Evolutionary conservation across 345 rosid species (phyloP), one percentile per base, ranked within the genome.

Genomic region (Acer yangbiense): DNA sequence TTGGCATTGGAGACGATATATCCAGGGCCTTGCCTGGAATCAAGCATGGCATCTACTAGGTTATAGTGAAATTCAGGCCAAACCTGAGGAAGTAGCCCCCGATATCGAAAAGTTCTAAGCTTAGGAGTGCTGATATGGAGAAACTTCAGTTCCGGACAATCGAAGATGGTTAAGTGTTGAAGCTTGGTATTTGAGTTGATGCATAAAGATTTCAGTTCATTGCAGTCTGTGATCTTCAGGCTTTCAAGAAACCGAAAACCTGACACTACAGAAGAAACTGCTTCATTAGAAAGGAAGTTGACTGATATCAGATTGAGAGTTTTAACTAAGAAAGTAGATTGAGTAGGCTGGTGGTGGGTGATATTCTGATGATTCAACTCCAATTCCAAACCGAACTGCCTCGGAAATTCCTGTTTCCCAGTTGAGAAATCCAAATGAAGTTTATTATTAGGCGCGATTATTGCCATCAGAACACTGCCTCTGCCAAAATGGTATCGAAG

Each of bases 41-140:
- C 92, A 50, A 91, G 85, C 78, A 85, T 65, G 62, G 87, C 89
- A 61, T 81, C 83, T 29, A 57, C 83, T 76, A 91, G 83, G 79
- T 91, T 91, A 52, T 82, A 88, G 68, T 91, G 93, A 67, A 80
- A 82, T 64, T 86, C 87, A 62, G 86, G 85, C 87, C 81, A 69
- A 68, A 87, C 16, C 72, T 67, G 79, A 13, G 95, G 95, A 27
- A 86, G 74, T 27, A 8, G 67, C 61, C 91, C 93, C 9, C 83
- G 68, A 65, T 54, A 85, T 18, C 80, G 78, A 48, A 91, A 71
- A 61, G 77, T 82, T 62, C 46, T 78, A 62, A 89, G 92, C 69
- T 89, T 88, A 3, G 25, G 78, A 46, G 84, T 78, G 76, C 78
- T 85, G 7, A 91, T 79, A 29, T 75, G 86, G 21, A 89, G 87